Base-by-base conservation (phyloP, 2,329 filamentous ascomycete species). In the Fusarium sp. region DNA sequence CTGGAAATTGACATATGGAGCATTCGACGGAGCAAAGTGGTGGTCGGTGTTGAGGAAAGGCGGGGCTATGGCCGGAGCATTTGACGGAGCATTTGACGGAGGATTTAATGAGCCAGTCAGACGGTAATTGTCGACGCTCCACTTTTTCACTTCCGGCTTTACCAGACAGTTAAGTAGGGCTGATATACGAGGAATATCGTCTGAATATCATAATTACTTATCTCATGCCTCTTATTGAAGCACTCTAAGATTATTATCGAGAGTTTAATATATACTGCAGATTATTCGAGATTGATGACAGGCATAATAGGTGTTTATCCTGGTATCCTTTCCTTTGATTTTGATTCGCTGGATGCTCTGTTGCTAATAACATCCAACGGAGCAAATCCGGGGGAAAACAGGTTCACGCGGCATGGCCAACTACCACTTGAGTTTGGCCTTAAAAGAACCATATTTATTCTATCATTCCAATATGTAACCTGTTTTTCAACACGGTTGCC, bases 401-500 rank as follows among this genome's bases (percentile, higher is more conserved):
- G 5, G 24, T 8, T 10, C 2, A 6, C 24, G 15, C 24, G 14
- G 26, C 26, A 41, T 20, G 4, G 26, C 20, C 6, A 31, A 31
- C 6, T 42, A 8, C 18, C 3, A 22, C 18, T 17, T 1, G 18
- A 22, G 10, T 5, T n/a, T n/a, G 7, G 2, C 1, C 15, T 26
- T 33, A 15, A 44, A 24, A 2, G 2, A 5, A 0, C 7, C 6
- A 10, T 33, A 5, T 24, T 14, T 33, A 5, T 24, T 42, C 5
- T 5, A 1, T 20, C 13, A 1, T 39, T 5, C 0, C 5, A 22
- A 9, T 4, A 4, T 14, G 2, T 9, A 5, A 9, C 3, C 13
- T n/a, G 6, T 9, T n/a, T n/a, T 15, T 6, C 3, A 15, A 26
- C 2, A 6, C 20, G 6, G 0, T 2, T 3, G 12, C 3, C 4